A percentile compares a stretch with the other conserved stretches of the same genome.
phyloP scores from a whole-genome alignment of 495 filamentous ascomycete genomes.

The Jackrogersella multiformis region DNA sequence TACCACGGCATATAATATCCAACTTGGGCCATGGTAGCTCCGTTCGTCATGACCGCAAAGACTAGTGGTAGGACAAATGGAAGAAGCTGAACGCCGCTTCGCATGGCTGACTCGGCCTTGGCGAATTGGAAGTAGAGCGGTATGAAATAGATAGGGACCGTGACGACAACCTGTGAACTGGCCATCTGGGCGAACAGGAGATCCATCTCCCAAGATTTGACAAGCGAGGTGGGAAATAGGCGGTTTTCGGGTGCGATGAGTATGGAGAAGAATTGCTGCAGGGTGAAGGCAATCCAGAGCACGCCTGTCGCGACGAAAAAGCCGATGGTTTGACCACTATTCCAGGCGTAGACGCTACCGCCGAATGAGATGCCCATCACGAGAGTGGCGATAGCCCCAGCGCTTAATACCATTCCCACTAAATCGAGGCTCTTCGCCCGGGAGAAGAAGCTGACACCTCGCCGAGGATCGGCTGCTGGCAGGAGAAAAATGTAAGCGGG shows the following conservation, averaged over 20 bases:
- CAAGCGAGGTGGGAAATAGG: constrained; percentile 61
- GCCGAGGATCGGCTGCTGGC: constrained; percentile 41
- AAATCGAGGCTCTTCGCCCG: constrained; percentile 42
- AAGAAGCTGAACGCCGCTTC: constrained; percentile 54
- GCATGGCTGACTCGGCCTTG: constrained; percentile 45
- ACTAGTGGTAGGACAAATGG: constrained; percentile 60
- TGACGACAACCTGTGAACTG: neutral
- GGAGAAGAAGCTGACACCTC: constrained; percentile 32
- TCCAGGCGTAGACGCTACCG: constrained; percentile 62
- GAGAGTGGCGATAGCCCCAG: constrained; percentile 50
- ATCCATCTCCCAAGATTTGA: constrained; percentile 24
- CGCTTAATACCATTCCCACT: constrained; percentile 49
- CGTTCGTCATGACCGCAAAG: constrained; percentile 49
- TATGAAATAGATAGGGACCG: constrained; percentile 58
- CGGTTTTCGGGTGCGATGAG: constrained; percentile 54
- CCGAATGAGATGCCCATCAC: constrained; percentile 65
- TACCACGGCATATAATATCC: constrained; percentile 69
- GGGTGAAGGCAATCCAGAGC: constrained; percentile 56
- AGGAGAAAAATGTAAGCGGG: constrained; percentile 65
- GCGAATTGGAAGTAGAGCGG: constrained; percentile 60
- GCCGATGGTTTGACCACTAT: constrained; percentile 57
- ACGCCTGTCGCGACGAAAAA: constrained; percentile 60
- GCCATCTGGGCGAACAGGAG: neutral
- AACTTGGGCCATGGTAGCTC: constrained; percentile 55
- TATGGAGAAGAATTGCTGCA: constrained; percentile 59